Evolutionary conservation across 305 asterid genomes (phyloP).

Genomic region (Fraxinus xanthoxyloides): DNA sequence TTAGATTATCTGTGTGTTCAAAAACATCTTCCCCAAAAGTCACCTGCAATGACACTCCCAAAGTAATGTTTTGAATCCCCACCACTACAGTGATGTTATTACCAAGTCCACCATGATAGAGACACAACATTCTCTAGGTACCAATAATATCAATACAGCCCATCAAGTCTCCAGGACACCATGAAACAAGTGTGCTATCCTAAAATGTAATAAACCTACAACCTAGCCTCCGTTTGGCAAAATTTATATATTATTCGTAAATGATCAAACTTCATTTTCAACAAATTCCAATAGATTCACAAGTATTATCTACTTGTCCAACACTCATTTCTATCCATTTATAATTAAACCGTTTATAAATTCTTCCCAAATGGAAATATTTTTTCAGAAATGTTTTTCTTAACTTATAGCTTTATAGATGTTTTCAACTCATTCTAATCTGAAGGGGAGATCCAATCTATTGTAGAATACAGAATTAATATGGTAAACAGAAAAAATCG

Average conservation of each 20-base stretch:
- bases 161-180: background rate
- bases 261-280: background rate
- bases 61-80: background rate
- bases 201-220: background rate
- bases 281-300: background rate
- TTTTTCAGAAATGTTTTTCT: background rate
- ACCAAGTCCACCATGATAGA: background rate
- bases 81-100: background rate
- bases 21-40: background rate
- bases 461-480: background rate
- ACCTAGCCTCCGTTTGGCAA: background rate
- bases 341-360: too few species aligned
- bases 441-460: background rate
- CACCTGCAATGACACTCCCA: background rate
- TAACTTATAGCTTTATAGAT: background rate
- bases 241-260: too few species aligned
- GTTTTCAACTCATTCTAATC: background rate
- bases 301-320: background rate
- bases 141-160: background rate
- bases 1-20: background rate
- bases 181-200: background rate
- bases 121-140: background rate
- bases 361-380: background rate
- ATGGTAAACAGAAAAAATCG: background rate
- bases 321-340: background rate